Conservation (phyloP, 2,329 filamentous ascomycete species). For the Paecilomyces sp. region DNA sequence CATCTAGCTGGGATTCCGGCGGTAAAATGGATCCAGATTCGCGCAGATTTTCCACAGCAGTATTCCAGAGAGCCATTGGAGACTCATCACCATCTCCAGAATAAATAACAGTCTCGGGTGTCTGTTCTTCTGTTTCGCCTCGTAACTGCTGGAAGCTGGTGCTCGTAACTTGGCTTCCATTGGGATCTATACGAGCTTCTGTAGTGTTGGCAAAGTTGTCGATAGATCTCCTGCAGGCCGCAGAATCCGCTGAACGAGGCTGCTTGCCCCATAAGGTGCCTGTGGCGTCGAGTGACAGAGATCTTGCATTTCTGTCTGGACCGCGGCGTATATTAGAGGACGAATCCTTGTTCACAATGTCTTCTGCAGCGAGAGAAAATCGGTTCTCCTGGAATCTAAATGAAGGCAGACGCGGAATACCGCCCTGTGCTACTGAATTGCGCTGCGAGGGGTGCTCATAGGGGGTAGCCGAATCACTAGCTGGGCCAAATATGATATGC, state of each 20-base stretch:
- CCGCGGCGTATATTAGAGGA: neutral
- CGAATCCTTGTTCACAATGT: neutral
- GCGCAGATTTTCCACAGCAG: neutral
- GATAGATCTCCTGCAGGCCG: neutral
- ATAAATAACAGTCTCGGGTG: neutral
- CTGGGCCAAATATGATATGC: neutral
- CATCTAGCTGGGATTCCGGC: neutral
- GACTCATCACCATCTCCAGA: neutral
- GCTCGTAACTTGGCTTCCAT: neutral
- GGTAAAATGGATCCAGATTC: neutral
- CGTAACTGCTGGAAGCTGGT: neutral
- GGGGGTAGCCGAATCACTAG: neutral
- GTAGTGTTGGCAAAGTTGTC: neutral
- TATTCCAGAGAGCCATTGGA: neutral
- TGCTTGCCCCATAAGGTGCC: neutral
- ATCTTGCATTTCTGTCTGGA: neutral
- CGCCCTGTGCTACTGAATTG: constrained; percentile 1
- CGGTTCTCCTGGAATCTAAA: constrained; percentile 5
- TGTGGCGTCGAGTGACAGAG: neutral
- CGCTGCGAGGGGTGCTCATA: neutral
- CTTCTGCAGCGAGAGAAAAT: neutral
- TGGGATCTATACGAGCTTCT: neutral
- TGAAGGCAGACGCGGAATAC: constrained; percentile 9
- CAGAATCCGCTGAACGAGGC: neutral
- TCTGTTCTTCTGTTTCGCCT: neutral